These are phyloP conservation scores for Tirmania nivea DNA, from an alignment of 495 filamentous ascomycete species.

Conservation along the genomic window DNA sequence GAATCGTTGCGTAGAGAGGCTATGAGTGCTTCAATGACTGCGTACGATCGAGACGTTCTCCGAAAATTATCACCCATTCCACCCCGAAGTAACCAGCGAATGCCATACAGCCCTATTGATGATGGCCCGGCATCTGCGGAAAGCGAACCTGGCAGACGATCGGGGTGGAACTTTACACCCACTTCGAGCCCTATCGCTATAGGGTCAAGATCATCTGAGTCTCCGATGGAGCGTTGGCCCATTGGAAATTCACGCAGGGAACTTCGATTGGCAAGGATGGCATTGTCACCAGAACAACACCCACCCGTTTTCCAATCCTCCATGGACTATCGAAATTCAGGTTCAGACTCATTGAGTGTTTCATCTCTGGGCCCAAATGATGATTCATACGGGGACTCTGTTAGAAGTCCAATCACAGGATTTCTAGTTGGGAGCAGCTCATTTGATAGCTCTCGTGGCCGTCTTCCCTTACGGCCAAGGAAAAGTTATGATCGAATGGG, in stretches of 20 bases:
- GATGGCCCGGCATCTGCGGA: neutral
- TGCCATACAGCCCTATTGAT: neutral
- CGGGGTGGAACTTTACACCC: neutral
- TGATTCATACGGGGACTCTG: constrained; percentile 8
- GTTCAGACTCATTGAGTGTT: constrained; percentile 11
- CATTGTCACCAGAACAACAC: constrained; percentile 3
- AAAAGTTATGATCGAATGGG: constrained; percentile 2
- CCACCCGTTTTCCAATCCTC: constrained; percentile 9
- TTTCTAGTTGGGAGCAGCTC: neutral
- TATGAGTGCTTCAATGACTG: constrained; percentile 11
- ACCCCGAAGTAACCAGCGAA: neutral
- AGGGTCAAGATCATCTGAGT: constrained; percentile 8
- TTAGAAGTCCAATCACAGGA: neutral
- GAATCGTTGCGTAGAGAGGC: constrained; percentile 8
- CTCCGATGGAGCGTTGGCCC: constrained; percentile 6
- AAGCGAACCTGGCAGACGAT: neutral
- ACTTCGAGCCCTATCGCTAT: constrained; percentile 12
- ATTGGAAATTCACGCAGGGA: constrained; percentile 4
- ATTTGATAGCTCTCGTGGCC: neutral
- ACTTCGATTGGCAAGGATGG: neutral
- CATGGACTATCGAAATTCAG: constrained; percentile 14
- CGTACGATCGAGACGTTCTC: constrained; percentile 14
- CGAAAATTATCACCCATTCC: constrained; percentile 7
- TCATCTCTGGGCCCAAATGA: constrained; percentile 15
- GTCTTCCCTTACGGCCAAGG: neutral